Conservation (phyloP, 306 rosid species). For the Pyrus communis region DNA sequence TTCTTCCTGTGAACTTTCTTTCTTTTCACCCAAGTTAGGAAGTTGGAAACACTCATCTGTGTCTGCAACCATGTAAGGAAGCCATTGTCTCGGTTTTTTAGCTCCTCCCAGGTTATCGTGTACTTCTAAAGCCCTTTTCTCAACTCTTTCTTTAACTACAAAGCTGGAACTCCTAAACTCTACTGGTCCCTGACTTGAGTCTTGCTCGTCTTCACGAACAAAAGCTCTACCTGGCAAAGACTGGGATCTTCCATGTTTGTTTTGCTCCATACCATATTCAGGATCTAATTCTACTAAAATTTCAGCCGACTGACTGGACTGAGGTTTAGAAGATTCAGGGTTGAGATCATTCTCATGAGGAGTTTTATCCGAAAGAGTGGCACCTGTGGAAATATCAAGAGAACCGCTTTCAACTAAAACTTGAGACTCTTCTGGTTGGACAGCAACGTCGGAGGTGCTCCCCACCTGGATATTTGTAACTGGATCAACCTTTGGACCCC, state of each 20-base stretch:
- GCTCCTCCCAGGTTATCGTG: constrained; percentile 42
- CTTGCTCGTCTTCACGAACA: constrained; percentile 31
- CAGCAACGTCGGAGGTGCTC: constrained; percentile 10
- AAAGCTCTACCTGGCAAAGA: constrained; percentile 39
- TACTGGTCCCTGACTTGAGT: constrained; percentile 23
- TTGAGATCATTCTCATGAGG: constrained; percentile 32
- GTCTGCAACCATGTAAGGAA: constrained; percentile 41
- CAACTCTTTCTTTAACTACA: constrained; percentile 49
- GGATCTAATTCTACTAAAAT: constrained; percentile 34
- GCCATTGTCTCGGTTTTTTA: constrained; percentile 58
- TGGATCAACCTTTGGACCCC: constrained; percentile 39
- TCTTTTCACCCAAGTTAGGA: constrained; percentile 40
- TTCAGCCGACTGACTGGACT: constrained; percentile 30
- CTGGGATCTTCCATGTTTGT: constrained; percentile 25
- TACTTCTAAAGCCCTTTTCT: constrained; percentile 53
- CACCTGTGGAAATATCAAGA: constrained; percentile 31
- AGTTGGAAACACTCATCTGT: constrained; percentile 41
- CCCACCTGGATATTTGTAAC: constrained; percentile 24
- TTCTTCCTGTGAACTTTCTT: constrained; percentile 34
- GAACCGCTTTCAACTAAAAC: constrained; percentile 29
- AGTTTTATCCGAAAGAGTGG: constrained; percentile 25
- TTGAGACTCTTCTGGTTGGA: constrained; percentile 25
- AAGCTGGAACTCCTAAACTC: constrained; percentile 38
- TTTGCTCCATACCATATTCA: constrained; percentile 31
- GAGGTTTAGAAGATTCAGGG: constrained; percentile 30